phyloP scores from a whole-genome alignment of 139 green algal genomes.

The Haematococcus lacustris region DNA sequence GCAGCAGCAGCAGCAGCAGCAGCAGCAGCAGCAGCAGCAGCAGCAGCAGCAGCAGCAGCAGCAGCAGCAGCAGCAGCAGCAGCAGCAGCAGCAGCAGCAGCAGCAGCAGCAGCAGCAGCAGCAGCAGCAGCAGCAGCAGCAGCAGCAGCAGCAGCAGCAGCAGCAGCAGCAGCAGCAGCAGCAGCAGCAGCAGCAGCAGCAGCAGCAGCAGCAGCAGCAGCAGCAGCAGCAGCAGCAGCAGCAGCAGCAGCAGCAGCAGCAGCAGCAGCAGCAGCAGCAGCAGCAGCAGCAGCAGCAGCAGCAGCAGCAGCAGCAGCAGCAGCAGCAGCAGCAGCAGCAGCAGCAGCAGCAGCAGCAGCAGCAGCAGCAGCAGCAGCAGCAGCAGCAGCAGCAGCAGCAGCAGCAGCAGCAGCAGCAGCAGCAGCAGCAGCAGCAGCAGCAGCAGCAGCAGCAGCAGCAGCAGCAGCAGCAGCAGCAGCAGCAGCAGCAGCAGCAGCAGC shows the following conservation, averaged over 20 bases:
- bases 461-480: not conserved
- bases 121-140: too few species aligned
- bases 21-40: too few species aligned
- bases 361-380: not conserved
- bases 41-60: too few species aligned
- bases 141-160: not conserved
- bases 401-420: not conserved
- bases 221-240: not conserved
- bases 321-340: not conserved
- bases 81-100: too few species aligned
- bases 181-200: not conserved
- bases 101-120: too few species aligned
- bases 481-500: not conserved
- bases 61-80: too few species aligned
- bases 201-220: not conserved
- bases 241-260: too few species aligned
- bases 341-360: not conserved
- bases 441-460: not conserved
- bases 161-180: not conserved
- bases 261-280: not conserved
- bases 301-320: not conserved
- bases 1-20: too few species aligned
- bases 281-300: not conserved
- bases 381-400: not conserved
- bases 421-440: not conserved